A percentile compares a stretch with the other conserved stretches of the same genome.
Conservation (phyloP, 208 protist genomes). For the Naegleria gruberi region DNA sequence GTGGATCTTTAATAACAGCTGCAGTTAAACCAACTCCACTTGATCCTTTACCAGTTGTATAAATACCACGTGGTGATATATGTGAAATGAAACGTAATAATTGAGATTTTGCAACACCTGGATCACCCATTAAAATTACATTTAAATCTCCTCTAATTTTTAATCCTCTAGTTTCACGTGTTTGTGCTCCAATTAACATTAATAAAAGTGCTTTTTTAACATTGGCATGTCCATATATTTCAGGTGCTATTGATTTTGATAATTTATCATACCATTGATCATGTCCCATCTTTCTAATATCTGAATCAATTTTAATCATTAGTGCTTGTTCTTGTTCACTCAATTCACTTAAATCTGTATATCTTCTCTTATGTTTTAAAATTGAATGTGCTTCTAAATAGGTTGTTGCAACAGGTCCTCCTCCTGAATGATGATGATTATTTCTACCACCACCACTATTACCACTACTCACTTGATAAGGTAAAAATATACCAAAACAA, state of each 20-base stretch:
- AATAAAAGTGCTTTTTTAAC: slow-evolving; percentile 85
- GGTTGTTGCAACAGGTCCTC: slow-evolving; percentile 4
- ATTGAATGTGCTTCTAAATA: slow-evolving; percentile 10
- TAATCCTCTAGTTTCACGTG: slow-evolving; percentile 53
- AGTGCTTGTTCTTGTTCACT: neutral
- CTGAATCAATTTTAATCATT: neutral
- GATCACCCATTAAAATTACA: slow-evolving; percentile 97
- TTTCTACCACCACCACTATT: neutral
- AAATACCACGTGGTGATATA: slow-evolving; percentile 90
- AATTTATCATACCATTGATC: slow-evolving; percentile 82
- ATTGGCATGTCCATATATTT: slow-evolving; percentile 94
- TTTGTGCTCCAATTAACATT: slow-evolving; percentile 54
- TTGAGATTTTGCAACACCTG: slow-evolving; percentile 97
- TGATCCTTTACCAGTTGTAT: slow-evolving; percentile 95
- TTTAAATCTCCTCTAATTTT: slow-evolving; percentile 94
- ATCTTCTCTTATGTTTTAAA: slow-evolving; percentile 1
- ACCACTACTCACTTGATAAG: neutral
- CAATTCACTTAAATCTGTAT: neutral
- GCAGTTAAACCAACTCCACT: slow-evolving; percentile 98
- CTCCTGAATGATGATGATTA: neutral
- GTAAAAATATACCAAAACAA: slow-evolving; percentile 2
- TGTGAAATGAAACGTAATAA: slow-evolving; percentile 94
- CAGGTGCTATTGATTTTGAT: slow-evolving; percentile 86
- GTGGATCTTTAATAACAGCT: slow-evolving; percentile 87
- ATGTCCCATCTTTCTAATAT: neutral